Base-by-base conservation (phyloP, 805 yeast genomes). In the Metschnikowia gelsemii region DNA sequence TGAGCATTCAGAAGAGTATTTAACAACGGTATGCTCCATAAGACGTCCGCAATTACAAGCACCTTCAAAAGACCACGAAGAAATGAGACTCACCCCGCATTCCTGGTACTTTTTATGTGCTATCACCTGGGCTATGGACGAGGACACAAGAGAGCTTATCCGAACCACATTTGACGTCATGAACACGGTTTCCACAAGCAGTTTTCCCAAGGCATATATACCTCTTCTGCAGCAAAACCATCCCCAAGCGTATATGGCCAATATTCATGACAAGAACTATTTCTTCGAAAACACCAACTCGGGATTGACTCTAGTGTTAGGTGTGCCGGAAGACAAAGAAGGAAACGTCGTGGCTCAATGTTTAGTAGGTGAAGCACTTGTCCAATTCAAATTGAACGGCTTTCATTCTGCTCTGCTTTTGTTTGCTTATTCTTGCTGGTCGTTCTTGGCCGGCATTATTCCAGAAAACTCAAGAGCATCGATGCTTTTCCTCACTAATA, bases 161-260 rank as follows among this genome's bases (percentile, higher is more conserved):
- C 35, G 23, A 3, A 25, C 41, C 13, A 37, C 40, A 2, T 37
- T 37, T 29, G 30, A 37, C 9, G 13, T 37, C 12, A 37, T 37
- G 35, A 37, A 30, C 17, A 30, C 22, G 23, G 3, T 8, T 4
- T 29, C 4, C 18, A 16, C 17, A 32, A 8, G 25, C 19, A 8
- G 8, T 16, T 5, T 18, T 5, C 5, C 8, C 17, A n/a, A 21
- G 16, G 2, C 8, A 21, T 14, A n/a, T n/a, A n/a, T n/a, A n/a
- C n/a, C n/a, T n/a, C n/a, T n/a, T n/a, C n/a, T n/a, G n/a, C n/a
- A n/a, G n/a, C n/a, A n/a, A n/a, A n/a, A n/a, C 3, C 16, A 8
- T 20, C 24, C 12, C 9, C 33, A 33, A 11, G 33, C 40, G 4
- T 21, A 7, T 7, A 21, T 30, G 8, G 25, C 29, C 8, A 30